Percentiles rank a stretch among this genome's conserved stretches.
Evolutionary conservation across 106 monocot genomes (phyloP).

Genomic region (Acorus calamus): DNA sequence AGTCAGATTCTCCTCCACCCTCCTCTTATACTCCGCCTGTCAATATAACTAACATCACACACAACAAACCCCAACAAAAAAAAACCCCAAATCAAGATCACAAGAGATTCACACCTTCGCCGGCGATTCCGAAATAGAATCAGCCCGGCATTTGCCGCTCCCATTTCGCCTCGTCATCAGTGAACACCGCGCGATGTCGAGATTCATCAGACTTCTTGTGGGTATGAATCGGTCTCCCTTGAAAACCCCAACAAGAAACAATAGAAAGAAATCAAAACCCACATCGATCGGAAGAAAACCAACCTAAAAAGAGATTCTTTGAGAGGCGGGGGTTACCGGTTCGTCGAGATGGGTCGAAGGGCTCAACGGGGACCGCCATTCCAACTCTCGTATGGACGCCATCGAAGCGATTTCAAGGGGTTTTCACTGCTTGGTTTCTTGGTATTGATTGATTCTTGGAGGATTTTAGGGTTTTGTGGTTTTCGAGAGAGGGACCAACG

Average conservation of each 20-base stretch:
- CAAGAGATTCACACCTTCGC: constrained; percentile 10
- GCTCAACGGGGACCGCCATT: no score
- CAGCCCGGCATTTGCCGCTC: constrained; percentile 4
- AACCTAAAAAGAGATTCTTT: no score
- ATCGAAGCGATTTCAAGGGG: no score
- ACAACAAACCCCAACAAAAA: not conserved
- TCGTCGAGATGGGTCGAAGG: no score
- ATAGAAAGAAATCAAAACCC: not conserved
- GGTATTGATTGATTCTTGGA: no score
- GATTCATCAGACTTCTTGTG: constrained; percentile 43
- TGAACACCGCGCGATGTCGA: constrained; percentile 18
- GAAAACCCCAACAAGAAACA: not conserved
- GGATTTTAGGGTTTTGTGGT: no score
- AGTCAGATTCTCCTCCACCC: constrained; percentile 26
- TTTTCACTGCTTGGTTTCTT: no score
- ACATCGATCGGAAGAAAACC: no score
- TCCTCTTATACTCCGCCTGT: constrained; percentile 40
- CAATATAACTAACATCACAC: not conserved
- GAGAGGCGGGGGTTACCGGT: no score
- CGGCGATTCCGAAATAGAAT: not conserved
- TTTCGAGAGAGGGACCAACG: no score
- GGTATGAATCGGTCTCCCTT: constrained; percentile 47
- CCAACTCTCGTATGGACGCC: no score
- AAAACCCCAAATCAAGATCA: not conserved
- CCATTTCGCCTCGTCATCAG: constrained; percentile 5